A percentile compares a stretch with the other conserved stretches of the same genome.
Evolutionary conservation across 345 rosid species (phyloP).

Genomic region (Eucalyptus curtisii): DNA sequence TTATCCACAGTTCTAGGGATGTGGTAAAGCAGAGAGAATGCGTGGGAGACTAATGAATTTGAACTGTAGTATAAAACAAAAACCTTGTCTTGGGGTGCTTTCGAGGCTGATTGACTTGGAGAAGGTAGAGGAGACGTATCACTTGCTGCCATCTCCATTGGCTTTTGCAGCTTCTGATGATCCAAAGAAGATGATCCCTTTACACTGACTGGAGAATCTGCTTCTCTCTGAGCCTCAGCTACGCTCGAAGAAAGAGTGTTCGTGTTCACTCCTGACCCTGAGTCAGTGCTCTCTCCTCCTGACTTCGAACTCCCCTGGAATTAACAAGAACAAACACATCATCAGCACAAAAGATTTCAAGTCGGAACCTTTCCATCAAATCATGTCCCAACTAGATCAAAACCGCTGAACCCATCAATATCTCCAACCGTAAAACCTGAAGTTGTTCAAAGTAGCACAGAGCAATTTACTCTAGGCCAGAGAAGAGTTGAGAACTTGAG

Average conservation of each 20-base stretch:
- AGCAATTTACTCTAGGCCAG: neutral
- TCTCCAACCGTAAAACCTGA: neutral
- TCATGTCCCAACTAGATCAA: neutral
- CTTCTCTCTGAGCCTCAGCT: slow-evolving; percentile 37
- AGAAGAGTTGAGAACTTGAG: neutral
- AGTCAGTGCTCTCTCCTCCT: slow-evolving; percentile 70
- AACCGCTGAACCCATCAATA: neutral
- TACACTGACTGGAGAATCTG: slow-evolving; percentile 77
- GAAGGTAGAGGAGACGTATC: slow-evolving; percentile 45
- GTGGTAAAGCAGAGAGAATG: slow-evolving; percentile 3
- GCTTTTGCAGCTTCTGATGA: slow-evolving; percentile 24
- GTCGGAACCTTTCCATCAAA: neutral
- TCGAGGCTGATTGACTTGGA: slow-evolving; percentile 40
- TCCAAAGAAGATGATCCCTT: slow-evolving; percentile 26
- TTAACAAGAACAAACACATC: neutral
- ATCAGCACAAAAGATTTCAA: neutral
- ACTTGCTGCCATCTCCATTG: slow-evolving; percentile 23
- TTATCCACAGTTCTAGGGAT: slow-evolving; percentile 24
- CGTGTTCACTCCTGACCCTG: slow-evolving; percentile 77
- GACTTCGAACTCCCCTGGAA: slow-evolving; percentile 83
- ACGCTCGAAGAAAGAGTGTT: slow-evolving; percentile 34
- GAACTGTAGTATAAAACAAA: neutral
- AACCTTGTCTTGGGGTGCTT: slow-evolving; percentile 74
- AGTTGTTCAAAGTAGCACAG: neutral
- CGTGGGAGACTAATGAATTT: neutral